Base-by-base conservation (phyloP, 2,329 filamentous ascomycete species). In the Coniochaeta pulveracea region DNA sequence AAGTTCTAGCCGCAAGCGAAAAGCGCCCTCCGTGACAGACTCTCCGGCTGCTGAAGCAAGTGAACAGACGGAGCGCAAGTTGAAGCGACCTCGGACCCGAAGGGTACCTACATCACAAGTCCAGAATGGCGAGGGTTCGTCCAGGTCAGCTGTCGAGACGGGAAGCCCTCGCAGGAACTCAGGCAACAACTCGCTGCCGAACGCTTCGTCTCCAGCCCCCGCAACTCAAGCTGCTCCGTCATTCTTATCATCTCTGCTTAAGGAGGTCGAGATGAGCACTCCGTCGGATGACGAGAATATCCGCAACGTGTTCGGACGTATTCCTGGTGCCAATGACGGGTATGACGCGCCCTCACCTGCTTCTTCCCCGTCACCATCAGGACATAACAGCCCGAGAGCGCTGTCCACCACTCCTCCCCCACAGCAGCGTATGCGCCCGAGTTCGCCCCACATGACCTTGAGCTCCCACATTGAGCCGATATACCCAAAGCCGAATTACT, bases 81-180 rank as follows among this genome's bases (percentile, higher is more conserved):
- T 93, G 28, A 95, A 95, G 58, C 80, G 88, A 11, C 88, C 88
- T 19, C 76, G 88, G 38, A 91, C 85, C 14, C 72, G 83, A 44
- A 69, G 83, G 32, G 63, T 80, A 33, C 66, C 61, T 43, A 69
- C 83, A 31, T 63, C 80, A 33, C 66, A 61, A 6, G 58, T 63
- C 22, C 57, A 63, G 17, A 56, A 42, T 19, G 42, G 57, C 26
- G 68, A 72, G 37, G 55, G 57, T 10, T 65, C 67, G 2, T 58
- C 55, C 2, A 48, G 34, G 32, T 31, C 11, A 4, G 26, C 34
- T 45, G 21, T 41, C 39, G 11, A 36, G 33, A 22, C 34, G 18
- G 19, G 18, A 5, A 31, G 19, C 28, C 45, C 22, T 29, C 44
- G 15, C 39, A 44, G 14, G 34, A 42, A 15, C 14, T 40, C 15